Base-by-base conservation (phyloP, 495 filamentous ascomycete genomes). In the Penicillium soppii region DNA sequence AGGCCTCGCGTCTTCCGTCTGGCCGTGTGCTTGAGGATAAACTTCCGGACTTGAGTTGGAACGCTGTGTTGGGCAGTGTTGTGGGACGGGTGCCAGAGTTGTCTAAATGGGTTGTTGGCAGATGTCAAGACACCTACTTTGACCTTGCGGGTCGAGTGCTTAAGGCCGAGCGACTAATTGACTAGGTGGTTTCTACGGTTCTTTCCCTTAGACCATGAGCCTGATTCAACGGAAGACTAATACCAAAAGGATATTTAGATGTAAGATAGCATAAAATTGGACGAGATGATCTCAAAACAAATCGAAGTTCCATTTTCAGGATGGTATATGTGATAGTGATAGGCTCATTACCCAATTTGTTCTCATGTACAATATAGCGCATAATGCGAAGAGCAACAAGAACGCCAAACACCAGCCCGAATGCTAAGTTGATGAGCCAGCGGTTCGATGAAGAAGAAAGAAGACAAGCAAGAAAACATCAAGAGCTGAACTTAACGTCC, bases 1-100 rank as follows among this genome's bases (percentile, higher is more conserved):
- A 42, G 15, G 30, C 20, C 6, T 26, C 20, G 27, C 42, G 43
- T 19, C 33, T 70, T 21, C 61, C 59, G 1, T 56, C 64, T 43
- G 69, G 69, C 1, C 52, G 57, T 36, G 66, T 71, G 5, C 22
- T 72, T 6, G 45, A 64, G 43, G 69, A 72, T 53, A 49, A 58
- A 5, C 22, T 62, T 21, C 37, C 37, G 4, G 32, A 21, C 3
- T 32, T 57, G 15, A 48, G 50, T 1, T 65, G 58, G 59, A 51
- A 48, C 39, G 57, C 53, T 43, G 36, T 46, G 39, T 17, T 61
- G 16, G 48, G 54, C 10, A 57, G 26, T 23, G 56, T 46, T 15
- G 33, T 58, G 45, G 56, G 64, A 13, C 54, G 57, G 35, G 13
- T 51, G 19, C 59, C 62, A 9, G 62, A 50, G 26, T 19, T 64